Conservation (phyloP, 352 stramenopile species). For the Pythium plurisporium region DNA sequence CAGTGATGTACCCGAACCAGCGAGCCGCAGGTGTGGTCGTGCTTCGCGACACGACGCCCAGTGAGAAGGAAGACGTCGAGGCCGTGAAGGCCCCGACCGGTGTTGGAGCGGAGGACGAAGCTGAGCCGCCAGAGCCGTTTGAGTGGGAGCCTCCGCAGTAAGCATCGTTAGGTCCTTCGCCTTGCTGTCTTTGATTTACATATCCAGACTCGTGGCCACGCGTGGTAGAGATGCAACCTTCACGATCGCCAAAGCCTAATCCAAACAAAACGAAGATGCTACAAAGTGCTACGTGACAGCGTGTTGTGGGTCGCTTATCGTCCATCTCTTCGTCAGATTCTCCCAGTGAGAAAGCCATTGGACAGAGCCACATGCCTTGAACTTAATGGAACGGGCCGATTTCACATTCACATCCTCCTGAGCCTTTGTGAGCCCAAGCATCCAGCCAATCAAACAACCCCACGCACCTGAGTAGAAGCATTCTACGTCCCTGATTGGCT, state of each 20-base stretch:
- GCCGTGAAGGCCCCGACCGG: constrained; percentile 89
- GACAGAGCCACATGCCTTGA: background rate
- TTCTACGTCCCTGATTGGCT: background rate
- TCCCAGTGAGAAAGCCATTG: background rate
- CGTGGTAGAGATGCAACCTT: background rate
- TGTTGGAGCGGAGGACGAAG: constrained; percentile 91
- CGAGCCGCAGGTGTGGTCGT: constrained; percentile 92
- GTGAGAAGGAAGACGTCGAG: constrained; percentile 92
- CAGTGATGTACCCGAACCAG: constrained; percentile 63
- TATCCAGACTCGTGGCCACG: background rate
- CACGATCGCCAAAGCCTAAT: background rate
- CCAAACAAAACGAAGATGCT: background rate
- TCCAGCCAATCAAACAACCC: background rate
- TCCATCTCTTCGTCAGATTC: background rate
- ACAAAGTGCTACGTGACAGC: background rate
- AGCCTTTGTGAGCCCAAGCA: background rate
- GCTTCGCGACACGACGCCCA: constrained; percentile 92
- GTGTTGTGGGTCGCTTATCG: no score
- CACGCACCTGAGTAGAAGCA: background rate
- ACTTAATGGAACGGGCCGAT: no score
- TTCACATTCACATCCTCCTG: background rate
- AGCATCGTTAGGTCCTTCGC: background rate
- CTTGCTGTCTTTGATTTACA: constrained; percentile 2
- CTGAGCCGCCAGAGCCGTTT: constrained; percentile 94
- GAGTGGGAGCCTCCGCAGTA: constrained; percentile 91